Evolutionary conservation across 495 filamentous ascomycete species (phyloP).

Genomic region (Parmelia sp.): DNA sequence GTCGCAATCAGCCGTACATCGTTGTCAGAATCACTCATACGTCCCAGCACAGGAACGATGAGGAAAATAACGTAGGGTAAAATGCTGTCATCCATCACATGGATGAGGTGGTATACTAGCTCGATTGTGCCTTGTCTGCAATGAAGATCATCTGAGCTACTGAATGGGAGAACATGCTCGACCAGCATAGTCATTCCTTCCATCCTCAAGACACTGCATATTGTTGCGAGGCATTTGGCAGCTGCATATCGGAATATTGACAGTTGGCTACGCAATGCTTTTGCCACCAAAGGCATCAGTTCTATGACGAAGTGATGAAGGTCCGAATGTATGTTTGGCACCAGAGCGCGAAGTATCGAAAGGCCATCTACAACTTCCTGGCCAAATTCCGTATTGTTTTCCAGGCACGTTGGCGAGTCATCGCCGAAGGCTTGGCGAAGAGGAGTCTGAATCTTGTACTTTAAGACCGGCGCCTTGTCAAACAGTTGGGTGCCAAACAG

Average conservation of each 20-base stretch:
- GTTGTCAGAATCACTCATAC: conserved; percentile 99
- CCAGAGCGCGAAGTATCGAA: conserved; percentile 83
- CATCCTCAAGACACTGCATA: conserved; percentile 91
- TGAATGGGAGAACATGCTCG: conserved; percentile 82
- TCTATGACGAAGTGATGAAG: conserved; percentile 71
- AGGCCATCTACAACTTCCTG: conserved; percentile 91
- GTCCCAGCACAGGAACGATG: conserved; percentile 92
- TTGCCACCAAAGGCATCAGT: conserved; percentile 80
- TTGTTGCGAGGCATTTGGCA: conserved; percentile 93
- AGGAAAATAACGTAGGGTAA: conserved; percentile 98
- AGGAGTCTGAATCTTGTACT: conserved; percentile 70
- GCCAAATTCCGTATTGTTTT: conserved; percentile 64
- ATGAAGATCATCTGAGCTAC: conserved; percentile 80
- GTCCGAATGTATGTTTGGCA: conserved; percentile 69
- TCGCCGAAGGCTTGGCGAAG: conserved; percentile 65
- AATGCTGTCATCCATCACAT: conserved; percentile 96
- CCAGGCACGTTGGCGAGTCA: conserved; percentile 64
- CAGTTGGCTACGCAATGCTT: conserved; percentile 74
- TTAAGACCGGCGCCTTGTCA: conserved; percentile 72
- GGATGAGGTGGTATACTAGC: conserved; percentile 88
- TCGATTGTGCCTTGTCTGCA: conserved; percentile 91
- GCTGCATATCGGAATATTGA: conserved; percentile 94
- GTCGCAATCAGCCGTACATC: conserved; percentile 91
- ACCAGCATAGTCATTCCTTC: conserved; percentile 94
- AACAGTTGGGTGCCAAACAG: conserved; percentile 74